These are phyloP conservation scores for Lecanicillium sp. DNA, from an alignment of 2,329 filamentous ascomycete genomes.

Conservation along the genomic window DNA sequence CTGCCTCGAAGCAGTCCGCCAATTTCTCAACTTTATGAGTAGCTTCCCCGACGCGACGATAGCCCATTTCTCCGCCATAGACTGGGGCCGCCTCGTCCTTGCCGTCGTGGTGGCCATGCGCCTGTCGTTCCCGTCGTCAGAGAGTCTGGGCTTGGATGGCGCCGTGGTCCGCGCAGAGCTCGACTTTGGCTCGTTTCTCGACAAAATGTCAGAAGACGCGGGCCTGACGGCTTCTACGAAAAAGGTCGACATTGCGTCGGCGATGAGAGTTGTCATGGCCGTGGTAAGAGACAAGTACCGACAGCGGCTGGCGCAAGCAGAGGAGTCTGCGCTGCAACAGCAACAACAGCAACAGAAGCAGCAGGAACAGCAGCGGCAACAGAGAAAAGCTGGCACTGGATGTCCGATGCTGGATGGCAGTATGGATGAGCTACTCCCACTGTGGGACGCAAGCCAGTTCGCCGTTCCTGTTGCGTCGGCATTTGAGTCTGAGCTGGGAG, in stretches of 20 bases:
- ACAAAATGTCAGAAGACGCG: constrained; percentile 20
- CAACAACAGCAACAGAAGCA: constrained; percentile 6
- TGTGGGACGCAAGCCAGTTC: constrained; percentile 33
- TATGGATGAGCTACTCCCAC: constrained; percentile 35
- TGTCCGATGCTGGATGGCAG: constrained; percentile 48
- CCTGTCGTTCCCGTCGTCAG: constrained; percentile 35
- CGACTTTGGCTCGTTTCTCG: constrained; percentile 30
- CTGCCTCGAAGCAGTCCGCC: constrained; percentile 18
- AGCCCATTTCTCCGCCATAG: constrained; percentile 29
- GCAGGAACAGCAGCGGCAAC: constrained; percentile 10
- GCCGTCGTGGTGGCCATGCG: constrained; percentile 35
- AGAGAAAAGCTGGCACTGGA: constrained; percentile 11
- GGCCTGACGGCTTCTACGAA: constrained; percentile 17
- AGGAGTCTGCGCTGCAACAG: constrained; percentile 16
- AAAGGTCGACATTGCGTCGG: constrained; percentile 34
- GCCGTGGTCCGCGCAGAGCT: constrained; percentile 30
- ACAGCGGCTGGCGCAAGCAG: constrained; percentile 23
- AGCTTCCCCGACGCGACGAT: constrained; percentile 23
- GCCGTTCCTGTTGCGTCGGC: not conserved
- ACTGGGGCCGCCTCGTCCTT: constrained; percentile 36
- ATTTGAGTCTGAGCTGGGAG: not conserved
- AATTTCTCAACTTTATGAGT: constrained; percentile 25
- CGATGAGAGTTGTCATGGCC: constrained; percentile 36
- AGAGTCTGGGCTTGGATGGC: constrained; percentile 28
- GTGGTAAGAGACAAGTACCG: constrained; percentile 40